These are phyloP conservation scores for Sporothrix dimorphospora DNA, from an alignment of 2,329 filamentous ascomycete genomes.

Conservation along the genomic window DNA sequence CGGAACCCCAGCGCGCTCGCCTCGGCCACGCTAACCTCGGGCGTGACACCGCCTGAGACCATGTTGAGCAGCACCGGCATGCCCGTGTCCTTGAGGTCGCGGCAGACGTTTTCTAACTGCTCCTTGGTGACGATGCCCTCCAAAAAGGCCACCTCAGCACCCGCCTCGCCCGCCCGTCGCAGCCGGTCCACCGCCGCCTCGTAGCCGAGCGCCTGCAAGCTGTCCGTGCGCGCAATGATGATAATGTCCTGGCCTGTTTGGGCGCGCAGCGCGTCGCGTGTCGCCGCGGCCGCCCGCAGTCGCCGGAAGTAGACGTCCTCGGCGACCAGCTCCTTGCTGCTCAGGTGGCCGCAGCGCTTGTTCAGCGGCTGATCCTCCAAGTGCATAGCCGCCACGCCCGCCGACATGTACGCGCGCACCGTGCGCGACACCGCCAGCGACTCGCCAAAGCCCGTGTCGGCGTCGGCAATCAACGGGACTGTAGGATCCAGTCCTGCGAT, in stretches of 20 bases:
- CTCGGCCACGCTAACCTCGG: constrained; percentile 38
- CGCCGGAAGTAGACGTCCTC: constrained; percentile 55
- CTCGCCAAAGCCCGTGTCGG: constrained; percentile 61
- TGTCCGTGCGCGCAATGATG: constrained; percentile 67
- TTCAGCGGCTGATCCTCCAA: constrained; percentile 66
- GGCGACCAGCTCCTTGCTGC: constrained; percentile 62
- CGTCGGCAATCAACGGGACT: constrained; percentile 64
- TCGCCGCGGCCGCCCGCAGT: constrained; percentile 58
- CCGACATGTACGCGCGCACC: constrained; percentile 49
- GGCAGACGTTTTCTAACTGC: constrained; percentile 40
- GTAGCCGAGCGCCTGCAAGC: constrained; percentile 59
- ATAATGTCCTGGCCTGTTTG: constrained; percentile 57
- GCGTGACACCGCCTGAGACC: constrained; percentile 42
- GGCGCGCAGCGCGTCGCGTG: constrained; percentile 47
- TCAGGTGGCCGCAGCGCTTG: constrained; percentile 68
- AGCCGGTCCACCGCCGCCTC: constrained; percentile 58
- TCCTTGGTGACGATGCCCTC: constrained; percentile 59
- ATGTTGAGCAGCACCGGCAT: constrained; percentile 38
- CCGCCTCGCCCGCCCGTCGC: constrained; percentile 53
- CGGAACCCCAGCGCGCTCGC: constrained; percentile 39
- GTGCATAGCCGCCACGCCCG: constrained; percentile 62
- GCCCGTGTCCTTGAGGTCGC: constrained; percentile 32
- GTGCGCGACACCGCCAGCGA: constrained; percentile 58
- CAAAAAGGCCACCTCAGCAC: constrained; percentile 63
- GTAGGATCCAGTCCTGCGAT: constrained; percentile 61